phyloP scores from a whole-genome alignment of 2,329 filamentous ascomycete species.

The Aureobasidium melanogenum region DNA sequence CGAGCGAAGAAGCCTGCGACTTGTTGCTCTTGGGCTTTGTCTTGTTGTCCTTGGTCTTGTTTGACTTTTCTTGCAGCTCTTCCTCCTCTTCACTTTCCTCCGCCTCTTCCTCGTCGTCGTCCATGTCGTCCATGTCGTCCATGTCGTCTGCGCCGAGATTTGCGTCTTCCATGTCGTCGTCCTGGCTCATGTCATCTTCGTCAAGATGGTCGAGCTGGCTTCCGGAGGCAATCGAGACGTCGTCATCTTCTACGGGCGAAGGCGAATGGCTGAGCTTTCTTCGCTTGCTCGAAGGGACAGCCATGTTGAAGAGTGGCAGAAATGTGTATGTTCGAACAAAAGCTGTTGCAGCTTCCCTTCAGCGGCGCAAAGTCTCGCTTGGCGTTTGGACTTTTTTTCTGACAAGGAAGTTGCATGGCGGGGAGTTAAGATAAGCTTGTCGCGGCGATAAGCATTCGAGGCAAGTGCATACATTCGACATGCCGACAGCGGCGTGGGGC shows the following conservation, averaged over 20 bases:
- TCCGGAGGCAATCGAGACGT: constrained; percentile 25
- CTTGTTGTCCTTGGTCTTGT: not conserved
- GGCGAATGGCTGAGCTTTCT: constrained; percentile 27
- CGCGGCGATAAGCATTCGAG: not conserved
- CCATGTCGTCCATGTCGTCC: not conserved
- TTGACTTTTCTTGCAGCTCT: not conserved
- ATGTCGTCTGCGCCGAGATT: constrained; percentile 13
- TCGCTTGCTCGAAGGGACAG: constrained; percentile 23
- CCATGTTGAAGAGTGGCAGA: constrained; percentile 16
- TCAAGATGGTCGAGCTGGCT: constrained; percentile 10
- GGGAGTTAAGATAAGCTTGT: not conserved
- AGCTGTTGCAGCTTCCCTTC: not conserved
- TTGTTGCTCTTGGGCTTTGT: constrained; percentile 13
- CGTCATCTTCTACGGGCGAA: constrained; percentile 20
- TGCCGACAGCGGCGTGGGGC: not conserved
- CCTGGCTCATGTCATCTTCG: constrained; percentile 11
- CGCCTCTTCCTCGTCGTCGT: not conserved
- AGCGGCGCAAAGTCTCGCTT: not conserved
- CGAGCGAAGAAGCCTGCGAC: constrained; percentile 9
- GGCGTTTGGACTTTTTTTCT: constrained; percentile 1
- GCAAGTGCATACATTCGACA: not conserved
- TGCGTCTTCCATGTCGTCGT: constrained; percentile 14
- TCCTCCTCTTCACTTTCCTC: constrained; percentile 2
- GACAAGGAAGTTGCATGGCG: not conserved
- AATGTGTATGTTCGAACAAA: not conserved